A percentile compares a stretch with the other conserved stretches of the same genome.
phyloP scores from a whole-genome alignment of 768 basidiomycete genomes.

The Lentinus brumalis region DNA sequence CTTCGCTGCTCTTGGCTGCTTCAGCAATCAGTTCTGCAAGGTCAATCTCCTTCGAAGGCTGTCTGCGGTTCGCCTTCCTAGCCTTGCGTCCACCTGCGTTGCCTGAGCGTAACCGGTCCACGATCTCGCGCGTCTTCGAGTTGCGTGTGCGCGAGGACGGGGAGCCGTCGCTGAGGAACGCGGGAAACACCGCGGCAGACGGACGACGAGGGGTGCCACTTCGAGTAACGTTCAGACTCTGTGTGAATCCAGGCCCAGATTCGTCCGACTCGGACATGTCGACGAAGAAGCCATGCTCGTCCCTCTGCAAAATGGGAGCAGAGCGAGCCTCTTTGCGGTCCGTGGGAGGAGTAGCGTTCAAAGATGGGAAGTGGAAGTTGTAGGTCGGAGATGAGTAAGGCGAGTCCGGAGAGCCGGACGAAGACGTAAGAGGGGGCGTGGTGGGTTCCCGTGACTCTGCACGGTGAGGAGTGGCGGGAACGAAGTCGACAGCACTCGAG shows the following conservation, averaged over 20 bases:
- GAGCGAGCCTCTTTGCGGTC: constrained; percentile 30
- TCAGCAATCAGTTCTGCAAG: background rate
- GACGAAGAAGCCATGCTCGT: constrained; percentile 53
- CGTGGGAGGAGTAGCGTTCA: constrained; percentile 36
- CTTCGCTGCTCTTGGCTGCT: constrained; percentile 1
- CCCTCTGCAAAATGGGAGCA: constrained; percentile 47
- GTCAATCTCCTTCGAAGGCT: constrained; percentile 11
- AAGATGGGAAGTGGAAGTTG: constrained; percentile 53
- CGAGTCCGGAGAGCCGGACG: constrained; percentile 19
- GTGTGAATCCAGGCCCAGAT: background rate
- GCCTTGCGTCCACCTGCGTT: constrained; percentile 12
- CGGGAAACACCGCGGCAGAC: constrained; percentile 44
- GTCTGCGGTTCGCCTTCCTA: constrained; percentile 14
- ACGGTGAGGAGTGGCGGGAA: constrained; percentile 19
- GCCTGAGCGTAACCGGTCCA: constrained; percentile 52
- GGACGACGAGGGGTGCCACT: constrained; percentile 34
- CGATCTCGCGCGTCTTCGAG: constrained; percentile 61
- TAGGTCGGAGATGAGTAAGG: constrained; percentile 28
- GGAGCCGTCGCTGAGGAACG: constrained; percentile 47
- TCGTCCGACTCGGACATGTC: constrained; percentile 32
- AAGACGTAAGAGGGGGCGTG: constrained; percentile 18
- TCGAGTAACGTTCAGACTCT: constrained; percentile 31
- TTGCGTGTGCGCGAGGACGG: constrained; percentile 39
- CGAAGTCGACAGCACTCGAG: constrained; percentile 25
- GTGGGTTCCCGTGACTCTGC: constrained; percentile 12